Evolutionary conservation across 345 rosid species (phyloP), one percentile per base, ranked within the genome.

Genomic region (Camelina neglecta): DNA sequence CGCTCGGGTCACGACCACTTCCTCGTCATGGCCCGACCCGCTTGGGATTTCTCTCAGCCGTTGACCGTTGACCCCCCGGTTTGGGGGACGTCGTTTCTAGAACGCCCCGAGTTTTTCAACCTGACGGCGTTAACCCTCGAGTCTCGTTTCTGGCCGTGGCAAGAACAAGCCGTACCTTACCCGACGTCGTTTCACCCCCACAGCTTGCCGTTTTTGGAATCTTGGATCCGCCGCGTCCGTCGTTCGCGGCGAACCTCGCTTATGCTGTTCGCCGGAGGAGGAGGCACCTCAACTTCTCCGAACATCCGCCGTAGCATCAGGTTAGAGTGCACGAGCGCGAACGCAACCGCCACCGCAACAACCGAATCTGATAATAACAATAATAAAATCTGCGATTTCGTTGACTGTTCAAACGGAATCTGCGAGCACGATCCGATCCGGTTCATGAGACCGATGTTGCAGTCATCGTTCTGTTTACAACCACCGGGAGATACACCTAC

Each of bases 401-500:
- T 94, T 3, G 99, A 94, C 72, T 92, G 99, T 73, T 90, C 96
- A 0, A 89, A 89, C 69, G 97, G 93, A 73, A 77, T 90, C 15
- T 94, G 99, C 53, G 99, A 90, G 74, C 97, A 90, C 62, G 95
- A 94, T 61, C 99, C 99, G 4, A 81, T 90, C 4, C 80, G 86
- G 45, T 92, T 82, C 71, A 90, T 90, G 97, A 86, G 64, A 82
- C 96, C 94, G 1, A 90, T 90, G 96, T 49, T 95, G 44, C 86
- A 82, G 58, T 81, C 97, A 0, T 81, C 82, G 1, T 95, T 95
- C 57, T 95, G 97, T 49, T 80, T 95, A 75, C 97, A 95, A 76
- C 99, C 99, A 7, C 96, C 97, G 0, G 97, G 97, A 60, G 96
- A 95, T 42, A 92, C 97, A 0, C 99, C 99, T 1, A 88, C 97